Evolutionary conservation across 2,329 filamentous ascomycete genomes (phyloP), one percentile per base, ranked within the genome.

Genomic region (Aquanectria penicillioides): DNA sequence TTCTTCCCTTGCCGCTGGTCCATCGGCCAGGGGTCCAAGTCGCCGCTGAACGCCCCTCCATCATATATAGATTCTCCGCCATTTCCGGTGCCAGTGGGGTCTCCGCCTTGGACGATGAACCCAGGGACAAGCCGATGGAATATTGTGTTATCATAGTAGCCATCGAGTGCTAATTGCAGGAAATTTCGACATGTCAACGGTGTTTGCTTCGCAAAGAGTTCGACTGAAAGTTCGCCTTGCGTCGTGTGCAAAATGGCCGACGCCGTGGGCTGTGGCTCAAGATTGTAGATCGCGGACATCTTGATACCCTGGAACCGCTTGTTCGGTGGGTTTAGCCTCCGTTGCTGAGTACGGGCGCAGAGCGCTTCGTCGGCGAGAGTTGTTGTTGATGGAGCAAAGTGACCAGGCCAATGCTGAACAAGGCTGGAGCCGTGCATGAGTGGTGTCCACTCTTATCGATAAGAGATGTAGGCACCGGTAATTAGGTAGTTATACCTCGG

Each of bases 141-240:
- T 62, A 95, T 89, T 0, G 94, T 97, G 72, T 90, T 89, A 69
- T 93, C 89, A 80, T 98, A 99, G 81, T 98, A 98, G 67, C 93
- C 93, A 74, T 99, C 94, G 67, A 97, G 86, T 73, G 92, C 95
- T 71, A 94, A 90, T 76, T 99, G 95, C 31, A 99, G 85, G 77
- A 99, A 99, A 80, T 97, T 98, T 68, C 94, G 93, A 73, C 90
- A 93, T 22, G 95, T 91, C 62, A 97, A 83, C 8, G 95, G 95
- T 1, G 92, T 91, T 77, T 99, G 95, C 73, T 95, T 95, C 15
- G 94, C 94, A 81, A 97, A 99, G 56, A 99, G 88, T 76, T 97
- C 93, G 77, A 99, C 86, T 31, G 91, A 89, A 57, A 99, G 85
- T 71, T 97, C 94, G 76, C 95, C 95, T 40, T 89, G 83, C 6